A percentile compares a stretch with the other conserved stretches of the same genome.
phyloP scores from a whole-genome alignment of 352 stramenopile genomes.

The Globisporangium lucens region DNA sequence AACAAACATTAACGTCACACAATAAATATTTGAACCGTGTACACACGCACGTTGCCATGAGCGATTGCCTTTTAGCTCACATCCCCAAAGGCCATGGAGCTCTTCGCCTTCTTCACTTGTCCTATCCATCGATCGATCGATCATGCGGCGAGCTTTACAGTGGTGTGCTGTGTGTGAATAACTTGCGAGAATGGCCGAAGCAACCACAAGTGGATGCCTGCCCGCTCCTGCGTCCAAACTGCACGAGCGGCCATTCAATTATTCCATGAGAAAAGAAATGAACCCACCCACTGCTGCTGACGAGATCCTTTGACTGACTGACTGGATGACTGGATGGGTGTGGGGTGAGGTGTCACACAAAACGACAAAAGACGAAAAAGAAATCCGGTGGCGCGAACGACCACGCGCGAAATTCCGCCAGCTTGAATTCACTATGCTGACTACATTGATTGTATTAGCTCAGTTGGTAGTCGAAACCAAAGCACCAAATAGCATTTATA shows the following conservation, averaged over 20 bases:
- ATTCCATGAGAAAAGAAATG: no score
- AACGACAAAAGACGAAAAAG: conserved; percentile 12
- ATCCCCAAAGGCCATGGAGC: background rate
- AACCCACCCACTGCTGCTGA: no score
- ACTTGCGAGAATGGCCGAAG: no score
- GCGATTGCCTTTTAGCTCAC: background rate
- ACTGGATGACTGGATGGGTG: background rate
- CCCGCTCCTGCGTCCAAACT: no score
- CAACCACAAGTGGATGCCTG: no score
- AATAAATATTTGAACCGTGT: no score
- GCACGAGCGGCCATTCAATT: no score
- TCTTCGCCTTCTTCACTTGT: background rate
- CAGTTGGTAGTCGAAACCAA: background rate
- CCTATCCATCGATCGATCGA: background rate
- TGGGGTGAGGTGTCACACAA: conserved; percentile 5
- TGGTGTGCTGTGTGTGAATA: no score
- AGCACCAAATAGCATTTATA: background rate
- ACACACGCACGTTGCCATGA: no score
- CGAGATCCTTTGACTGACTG: no score
- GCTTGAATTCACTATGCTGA: background rate
- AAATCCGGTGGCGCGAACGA: background rate
- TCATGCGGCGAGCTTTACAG: no score
- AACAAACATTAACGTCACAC: no score
- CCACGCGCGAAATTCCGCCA: background rate
- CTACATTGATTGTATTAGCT: background rate